These are phyloP conservation scores for Aquilaria yunnanensis DNA, from an alignment of 345 rosid genomes.

Conservation along the genomic window DNA sequence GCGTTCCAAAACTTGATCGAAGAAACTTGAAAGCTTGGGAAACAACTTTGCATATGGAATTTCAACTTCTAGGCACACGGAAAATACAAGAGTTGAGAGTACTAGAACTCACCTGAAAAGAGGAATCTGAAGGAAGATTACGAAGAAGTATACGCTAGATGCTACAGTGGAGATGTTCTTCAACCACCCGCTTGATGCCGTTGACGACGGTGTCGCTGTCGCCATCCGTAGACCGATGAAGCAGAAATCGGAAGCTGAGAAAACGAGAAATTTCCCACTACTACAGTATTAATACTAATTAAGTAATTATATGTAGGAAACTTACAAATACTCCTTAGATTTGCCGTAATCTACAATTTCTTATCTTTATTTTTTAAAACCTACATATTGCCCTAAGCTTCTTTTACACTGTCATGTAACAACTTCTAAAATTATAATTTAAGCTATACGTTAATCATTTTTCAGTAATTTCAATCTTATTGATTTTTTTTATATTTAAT, in stretches of 20 bases:
- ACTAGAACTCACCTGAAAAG: conserved; percentile 60
- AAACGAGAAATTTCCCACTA: background rate
- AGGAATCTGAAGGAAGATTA: conserved; percentile 86
- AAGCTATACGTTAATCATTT: no score
- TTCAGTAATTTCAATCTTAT: no score
- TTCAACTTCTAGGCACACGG: background rate
- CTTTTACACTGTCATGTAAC: no score
- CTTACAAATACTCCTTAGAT: no score
- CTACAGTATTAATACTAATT: no score
- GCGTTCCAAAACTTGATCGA: no score
- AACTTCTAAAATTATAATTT: no score
- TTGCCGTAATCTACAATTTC: no score
- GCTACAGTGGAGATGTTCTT: conserved; percentile 47
- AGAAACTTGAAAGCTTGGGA: background rate
- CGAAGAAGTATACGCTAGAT: conserved; percentile 65
- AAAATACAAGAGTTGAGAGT: background rate
- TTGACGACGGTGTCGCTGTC: conserved; percentile 13
- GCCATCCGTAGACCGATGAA: conserved; percentile 22
- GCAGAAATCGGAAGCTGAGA: conserved; percentile 6
- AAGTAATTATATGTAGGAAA: no score
- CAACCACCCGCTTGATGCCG: conserved; percentile 49
- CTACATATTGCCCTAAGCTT: no score
- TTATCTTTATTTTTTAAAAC: no score
- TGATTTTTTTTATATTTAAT: no score
- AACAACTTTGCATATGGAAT: background rate